phyloP scores from a whole-genome alignment of 1,284 basidiomycete species.

The Mycosarcoma mackinlayi region DNA sequence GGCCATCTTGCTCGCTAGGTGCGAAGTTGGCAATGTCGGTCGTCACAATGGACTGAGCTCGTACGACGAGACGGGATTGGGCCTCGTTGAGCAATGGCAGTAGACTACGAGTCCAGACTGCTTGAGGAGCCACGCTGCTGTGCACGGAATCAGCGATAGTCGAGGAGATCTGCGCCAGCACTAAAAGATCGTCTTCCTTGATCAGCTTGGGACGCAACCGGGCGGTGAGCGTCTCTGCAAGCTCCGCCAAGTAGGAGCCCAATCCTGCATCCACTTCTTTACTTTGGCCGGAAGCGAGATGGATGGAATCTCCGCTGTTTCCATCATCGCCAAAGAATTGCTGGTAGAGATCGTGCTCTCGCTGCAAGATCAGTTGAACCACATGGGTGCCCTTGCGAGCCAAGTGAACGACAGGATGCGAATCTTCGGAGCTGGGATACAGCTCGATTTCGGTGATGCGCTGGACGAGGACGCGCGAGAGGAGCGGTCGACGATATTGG shows the following conservation, averaged over 20 bases:
- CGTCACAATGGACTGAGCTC: constrained; percentile 29
- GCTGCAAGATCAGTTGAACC: constrained; percentile 15
- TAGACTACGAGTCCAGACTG: constrained; percentile 14
- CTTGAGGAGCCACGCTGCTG: not conserved
- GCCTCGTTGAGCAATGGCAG: constrained; percentile 32
- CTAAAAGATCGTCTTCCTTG: constrained; percentile 28
- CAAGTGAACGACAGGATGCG: constrained; percentile 7
- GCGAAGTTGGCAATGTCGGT: constrained; percentile 34
- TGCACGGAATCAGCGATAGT: constrained; percentile 12
- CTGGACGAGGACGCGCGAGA: constrained; percentile 31
- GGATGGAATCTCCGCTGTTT: not conserved
- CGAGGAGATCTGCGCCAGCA: constrained; percentile 13
- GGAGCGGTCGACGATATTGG: constrained; percentile 35
- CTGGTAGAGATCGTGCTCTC: constrained; percentile 28
- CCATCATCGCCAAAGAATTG: constrained; percentile 21
- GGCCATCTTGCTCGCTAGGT: constrained; percentile 23
- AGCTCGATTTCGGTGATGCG: constrained; percentile 39
- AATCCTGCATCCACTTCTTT: constrained; percentile 16
- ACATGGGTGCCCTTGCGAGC: constrained; percentile 10
- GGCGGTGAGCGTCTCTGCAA: constrained; percentile 22
- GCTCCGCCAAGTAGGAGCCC: constrained; percentile 16
- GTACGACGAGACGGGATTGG: constrained; percentile 23
- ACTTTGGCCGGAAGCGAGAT: not conserved
- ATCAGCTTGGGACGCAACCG: constrained; percentile 22
- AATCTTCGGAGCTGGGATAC: not conserved